Percentiles rank a stretch among this genome's conserved stretches.
These are phyloP conservation scores for Entomophthora muscae DNA, from an alignment of 371 early-diverging fungal genomes.

Conservation along the genomic window DNA sequence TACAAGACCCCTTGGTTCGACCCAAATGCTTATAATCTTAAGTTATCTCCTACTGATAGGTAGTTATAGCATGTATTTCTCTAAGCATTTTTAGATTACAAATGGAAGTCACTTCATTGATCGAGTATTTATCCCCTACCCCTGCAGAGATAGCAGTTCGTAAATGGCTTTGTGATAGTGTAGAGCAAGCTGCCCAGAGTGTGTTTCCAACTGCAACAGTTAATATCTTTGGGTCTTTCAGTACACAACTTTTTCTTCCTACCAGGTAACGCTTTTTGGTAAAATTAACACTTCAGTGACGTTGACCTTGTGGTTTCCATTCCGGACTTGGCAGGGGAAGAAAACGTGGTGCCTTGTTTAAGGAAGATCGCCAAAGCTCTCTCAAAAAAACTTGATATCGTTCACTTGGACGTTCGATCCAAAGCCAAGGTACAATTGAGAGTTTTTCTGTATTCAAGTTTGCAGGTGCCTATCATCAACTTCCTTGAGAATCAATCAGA, in stretches of 20 bases:
- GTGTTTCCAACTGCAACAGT: not conserved
- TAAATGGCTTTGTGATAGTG: not conserved
- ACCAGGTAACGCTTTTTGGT: not conserved
- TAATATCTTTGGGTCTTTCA: not conserved
- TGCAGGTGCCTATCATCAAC: constrained; percentile 86
- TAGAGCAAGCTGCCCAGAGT: not conserved
- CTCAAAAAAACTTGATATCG: not conserved
- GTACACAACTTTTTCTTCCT: not conserved
- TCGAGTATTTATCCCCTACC: not conserved
- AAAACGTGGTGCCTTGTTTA: not conserved
- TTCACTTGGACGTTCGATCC: not conserved
- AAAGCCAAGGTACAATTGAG: not conserved
- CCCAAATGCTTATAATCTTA: not conserved
- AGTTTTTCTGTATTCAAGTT: constrained; percentile 1
- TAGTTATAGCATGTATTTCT: not conserved
- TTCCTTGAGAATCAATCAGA: constrained; percentile 46
- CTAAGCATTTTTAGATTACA: not conserved
- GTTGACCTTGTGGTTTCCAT: not conserved
- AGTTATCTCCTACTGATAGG: not conserved
- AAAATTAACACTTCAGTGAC: not conserved
- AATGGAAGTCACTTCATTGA: not conserved
- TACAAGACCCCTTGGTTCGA: not conserved
- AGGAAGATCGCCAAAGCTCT: not conserved
- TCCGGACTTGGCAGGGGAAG: not conserved
- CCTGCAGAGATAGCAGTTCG: not conserved